A percentile compares a stretch with the other conserved stretches of the same genome.
Conservation (phyloP, 2,329 filamentous ascomycete species). For the Fusarium sp. region DNA sequence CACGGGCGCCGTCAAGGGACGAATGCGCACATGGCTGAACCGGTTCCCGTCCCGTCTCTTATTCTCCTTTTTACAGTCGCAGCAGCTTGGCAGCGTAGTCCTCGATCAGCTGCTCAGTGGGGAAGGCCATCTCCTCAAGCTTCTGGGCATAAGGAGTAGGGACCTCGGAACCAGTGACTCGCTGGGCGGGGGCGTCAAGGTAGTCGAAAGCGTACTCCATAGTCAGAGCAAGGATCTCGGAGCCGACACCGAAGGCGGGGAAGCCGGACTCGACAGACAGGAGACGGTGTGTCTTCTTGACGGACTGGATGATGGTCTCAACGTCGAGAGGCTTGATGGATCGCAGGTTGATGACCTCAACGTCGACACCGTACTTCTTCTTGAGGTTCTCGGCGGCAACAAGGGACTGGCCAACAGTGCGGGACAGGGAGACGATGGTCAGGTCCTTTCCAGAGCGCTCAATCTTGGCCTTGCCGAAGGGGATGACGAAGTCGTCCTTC, state of each 20-base stretch:
- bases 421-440: constrained; percentile 93
- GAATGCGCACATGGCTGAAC: constrained; percentile 22
- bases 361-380: constrained; percentile 95
- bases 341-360: constrained; percentile 97
- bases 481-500: constrained; percentile 95
- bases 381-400: constrained; percentile 90
- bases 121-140: constrained; percentile 96
- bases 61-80: constrained; percentile 67
- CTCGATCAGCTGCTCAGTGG: constrained; percentile 87
- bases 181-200: constrained; percentile 91
- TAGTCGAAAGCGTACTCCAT: constrained; percentile 99
- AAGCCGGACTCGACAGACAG: constrained; percentile 95
- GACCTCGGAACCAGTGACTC: constrained; percentile 96
- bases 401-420: constrained; percentile 93
- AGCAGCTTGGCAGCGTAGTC: constrained; percentile 91
- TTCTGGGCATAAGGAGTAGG: constrained; percentile 95
- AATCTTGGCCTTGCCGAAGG: constrained; percentile 99
- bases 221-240: constrained; percentile 92
- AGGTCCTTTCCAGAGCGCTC: constrained; percentile 96
- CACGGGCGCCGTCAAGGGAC: constrained; percentile 17
- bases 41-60: constrained; percentile 25
- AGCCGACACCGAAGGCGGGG: constrained; percentile 91
- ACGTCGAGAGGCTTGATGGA: constrained; percentile 97
- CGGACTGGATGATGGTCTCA: constrained; percentile 93
- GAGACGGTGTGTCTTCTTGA: constrained; percentile 98